Evolutionary conservation across 2,329 filamentous ascomycete genomes (phyloP), one percentile per base, ranked within the genome.

Genomic region (Microdochium paspali): DNA sequence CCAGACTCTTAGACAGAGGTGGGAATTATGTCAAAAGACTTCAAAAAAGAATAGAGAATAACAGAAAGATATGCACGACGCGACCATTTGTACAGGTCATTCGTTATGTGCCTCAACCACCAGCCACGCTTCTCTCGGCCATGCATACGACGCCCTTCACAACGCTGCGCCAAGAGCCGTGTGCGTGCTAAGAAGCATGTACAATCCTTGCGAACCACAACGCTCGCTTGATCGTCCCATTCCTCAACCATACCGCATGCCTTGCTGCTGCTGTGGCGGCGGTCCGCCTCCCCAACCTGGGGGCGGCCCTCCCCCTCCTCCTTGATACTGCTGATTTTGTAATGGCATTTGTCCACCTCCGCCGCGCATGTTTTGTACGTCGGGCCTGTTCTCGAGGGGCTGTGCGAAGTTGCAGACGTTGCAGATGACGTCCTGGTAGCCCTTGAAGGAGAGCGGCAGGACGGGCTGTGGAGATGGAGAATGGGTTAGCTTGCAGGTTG

Each of bases 321-420:
- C 67, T 20, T 53, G 63, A 54, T 64, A 64, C 5, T 57, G 55
- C 35, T 63, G 60, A 45, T 62, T 59, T 47, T 66, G 61, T 58
- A 70, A 60, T 2, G 64, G 66, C 24, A 69, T 56, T 28, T 57
- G 58, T 23, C 56, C 54, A 1, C 61, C 64, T n/a, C 66, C 69
- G 26, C 68, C 69, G 44, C 67, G 66, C 69, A 80, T 76, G 47
- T 68, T 68, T 60, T 73, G 69, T 44, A 81, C 75, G 50, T 82
- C 78, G 12, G 67, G 74, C 13, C 78, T 68, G 56, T 74, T 70
- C 53, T 77, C 70, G 47, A 84, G 71, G 10, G 80, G 79, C 62
- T 90, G 84, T 53, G 79, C 76, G 62, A 88, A 90, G 61, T 84
- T 80, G 74, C 86, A 91, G 62, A 90, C 81, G 58, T 80, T 75